Evolutionary conservation across 2,329 filamentous ascomycete species (phyloP), one percentile per base, ranked within the genome.

Genomic region (Phialemoniopsis sp.): DNA sequence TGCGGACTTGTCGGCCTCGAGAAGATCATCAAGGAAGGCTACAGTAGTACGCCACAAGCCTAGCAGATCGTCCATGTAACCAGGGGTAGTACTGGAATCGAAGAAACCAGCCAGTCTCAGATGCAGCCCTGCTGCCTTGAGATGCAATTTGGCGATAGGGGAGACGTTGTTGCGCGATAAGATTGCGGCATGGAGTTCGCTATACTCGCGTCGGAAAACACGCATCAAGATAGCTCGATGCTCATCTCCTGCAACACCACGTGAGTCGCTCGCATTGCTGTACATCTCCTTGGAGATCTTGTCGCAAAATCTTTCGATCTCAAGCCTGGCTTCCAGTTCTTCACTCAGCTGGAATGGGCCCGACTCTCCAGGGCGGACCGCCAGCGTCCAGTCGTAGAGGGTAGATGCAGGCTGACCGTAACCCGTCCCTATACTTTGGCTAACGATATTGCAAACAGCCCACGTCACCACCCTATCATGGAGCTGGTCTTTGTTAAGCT

Each of bases 361-460:
- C 33, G 76, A 73, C 45, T 81, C 76, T 35, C 77, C 77, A 2
- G 77, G 72, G 36, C 78, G 68, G 50, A 77, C 68, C 34, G 74
- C 81, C 44, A 85, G 67, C 3, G 81, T 90, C 76, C 78, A 89
- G 60, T 85, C 87, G 61, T 85, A 90, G 35, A 84, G 70, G 37
- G 80, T 88, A 34, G 85, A 87, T 5, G 87, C 85, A 8, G 87
- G 87, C 56, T 90, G 87, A 6, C 87, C 87, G 52, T 89, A 88
- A 15, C 87, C 87, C 4, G 87, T 91, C n/a, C 85, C 86, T 32
- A 90, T 79, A 40, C 80, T 82, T 53, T 91, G 87, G 16, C 86
- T 82, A 28, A 90, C 87, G 47, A 91, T 85, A 55, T 93, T 93
- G 66, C 86, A 89, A 4, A 88, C 84, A 2, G 87, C 87, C 87